Percentiles rank a stretch among this genome's conserved stretches.
Conservation (phyloP, 1,284 basidiomycete genomes). For the Coniferiporia weirii region DNA sequence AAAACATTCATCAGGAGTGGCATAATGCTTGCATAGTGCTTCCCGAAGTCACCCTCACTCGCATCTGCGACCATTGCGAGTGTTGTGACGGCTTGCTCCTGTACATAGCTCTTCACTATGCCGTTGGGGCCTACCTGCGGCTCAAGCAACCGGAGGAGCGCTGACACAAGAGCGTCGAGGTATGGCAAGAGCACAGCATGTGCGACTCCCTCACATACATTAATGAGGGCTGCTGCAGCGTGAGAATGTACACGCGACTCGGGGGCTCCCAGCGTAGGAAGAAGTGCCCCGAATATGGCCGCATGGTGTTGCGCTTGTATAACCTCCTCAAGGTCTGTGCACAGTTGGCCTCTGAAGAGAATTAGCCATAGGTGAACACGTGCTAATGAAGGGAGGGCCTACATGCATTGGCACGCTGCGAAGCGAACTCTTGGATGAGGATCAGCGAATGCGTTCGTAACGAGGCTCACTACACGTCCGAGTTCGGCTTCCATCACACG, state of each 20-base stretch:
- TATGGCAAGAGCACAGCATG: constrained; percentile 68
- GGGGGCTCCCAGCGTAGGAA: constrained; percentile 70
- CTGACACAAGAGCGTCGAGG: constrained; percentile 71
- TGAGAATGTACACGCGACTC: constrained; percentile 81
- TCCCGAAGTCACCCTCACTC: constrained; percentile 61
- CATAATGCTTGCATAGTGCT: constrained; percentile 76
- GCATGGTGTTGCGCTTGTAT: constrained; percentile 67
- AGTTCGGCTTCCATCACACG: constrained; percentile 71
- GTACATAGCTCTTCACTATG: constrained; percentile 54
- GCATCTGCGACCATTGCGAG: constrained; percentile 82
- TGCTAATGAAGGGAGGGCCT: constrained; percentile 28
- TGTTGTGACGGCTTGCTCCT: constrained; percentile 81
- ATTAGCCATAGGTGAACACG: constrained; percentile 1
- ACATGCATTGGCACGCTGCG: constrained; percentile 86
- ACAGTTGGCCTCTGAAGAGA: constrained; percentile 64
- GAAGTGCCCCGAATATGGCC: constrained; percentile 63
- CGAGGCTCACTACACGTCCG: constrained; percentile 70
- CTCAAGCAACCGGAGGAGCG: constrained; percentile 60
- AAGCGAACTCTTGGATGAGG: constrained; percentile 76
- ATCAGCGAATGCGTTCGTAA: constrained; percentile 72
- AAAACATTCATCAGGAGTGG: constrained; percentile 69
- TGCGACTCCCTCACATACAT: constrained; percentile 81
- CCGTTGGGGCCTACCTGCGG: constrained; percentile 26
- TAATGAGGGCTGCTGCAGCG: constrained; percentile 81
- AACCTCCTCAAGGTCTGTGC: constrained; percentile 81